phyloP scores from a whole-genome alignment of 31 red algal species.

The Odonthalia washingtoniensis region DNA sequence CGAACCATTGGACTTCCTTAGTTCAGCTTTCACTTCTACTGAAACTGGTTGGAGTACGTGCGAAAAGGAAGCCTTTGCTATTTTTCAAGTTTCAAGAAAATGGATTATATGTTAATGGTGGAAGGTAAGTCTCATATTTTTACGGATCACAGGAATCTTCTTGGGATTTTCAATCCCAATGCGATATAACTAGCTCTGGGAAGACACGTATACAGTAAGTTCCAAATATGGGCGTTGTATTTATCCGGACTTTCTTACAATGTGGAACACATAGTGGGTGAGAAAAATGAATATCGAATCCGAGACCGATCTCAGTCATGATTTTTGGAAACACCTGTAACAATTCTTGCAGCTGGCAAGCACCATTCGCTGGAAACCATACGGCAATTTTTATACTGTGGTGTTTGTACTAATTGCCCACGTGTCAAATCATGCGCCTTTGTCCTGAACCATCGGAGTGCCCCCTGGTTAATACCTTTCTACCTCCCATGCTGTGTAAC shows the following conservation, averaged over 20 bases:
- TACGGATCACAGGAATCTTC: slow-evolving; percentile 45
- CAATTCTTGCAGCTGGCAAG: too few relatives aligned
- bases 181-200: neutral
- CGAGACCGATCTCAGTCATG: too few relatives aligned
- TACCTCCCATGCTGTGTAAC: too few relatives aligned
- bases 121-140: neutral
- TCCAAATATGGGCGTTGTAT: slow-evolving; percentile 34
- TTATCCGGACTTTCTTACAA: slow-evolving; percentile 12
- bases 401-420: too few relatives aligned
- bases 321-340: too few relatives aligned
- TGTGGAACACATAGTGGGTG: slow-evolving; percentile 29
- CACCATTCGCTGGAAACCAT: too few relatives aligned
- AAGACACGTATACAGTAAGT: slow-evolving; percentile 5
- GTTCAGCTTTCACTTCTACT: slow-evolving; percentile 1
- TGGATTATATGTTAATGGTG: slow-evolving; percentile 24
- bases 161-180: slow-evolving; percentile 21
- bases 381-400: too few relatives aligned
- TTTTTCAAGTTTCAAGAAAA: neutral
- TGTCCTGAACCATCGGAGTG: too few relatives aligned
- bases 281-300: slow-evolving; percentile 10
- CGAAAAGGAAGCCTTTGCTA: slow-evolving; percentile 43
- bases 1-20: slow-evolving; percentile 32
- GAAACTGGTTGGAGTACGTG: slow-evolving; percentile 28
- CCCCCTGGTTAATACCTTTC: too few relatives aligned
- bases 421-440: too few relatives aligned